These are phyloP conservation scores for Plasmodium vivax DNA, from an alignment of 169 alveolate genomes.

Conservation along the genomic window DNA sequence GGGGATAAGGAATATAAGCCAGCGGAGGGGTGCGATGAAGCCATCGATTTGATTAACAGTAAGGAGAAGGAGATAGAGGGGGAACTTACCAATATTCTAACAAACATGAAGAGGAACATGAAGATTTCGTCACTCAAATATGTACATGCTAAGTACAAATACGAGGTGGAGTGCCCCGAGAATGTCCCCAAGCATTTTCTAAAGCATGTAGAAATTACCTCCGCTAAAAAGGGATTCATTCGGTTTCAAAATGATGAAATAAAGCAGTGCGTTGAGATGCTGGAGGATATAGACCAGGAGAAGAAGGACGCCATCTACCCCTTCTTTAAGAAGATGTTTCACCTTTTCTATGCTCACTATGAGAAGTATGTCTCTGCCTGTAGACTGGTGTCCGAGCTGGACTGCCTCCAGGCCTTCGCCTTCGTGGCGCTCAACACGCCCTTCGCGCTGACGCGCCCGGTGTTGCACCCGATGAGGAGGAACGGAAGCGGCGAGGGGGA, in stretches of 20 bases:
- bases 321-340: slow-evolving; percentile 85
- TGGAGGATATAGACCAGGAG: slow-evolving; percentile 91
- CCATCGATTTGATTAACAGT: slow-evolving; percentile 51
- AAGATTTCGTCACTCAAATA: slow-evolving; percentile 72
- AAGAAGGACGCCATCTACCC: slow-evolving; percentile 88
- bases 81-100: slow-evolving; percentile 65
- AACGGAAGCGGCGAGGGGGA: neutral
- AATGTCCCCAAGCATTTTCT: slow-evolving; percentile 80
- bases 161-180: slow-evolving; percentile 92
- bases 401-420: slow-evolving; percentile 93
- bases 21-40: slow-evolving; percentile 77
- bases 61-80: slow-evolving; percentile 46
- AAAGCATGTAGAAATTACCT: slow-evolving; percentile 91
- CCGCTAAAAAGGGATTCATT: slow-evolving; percentile 92
- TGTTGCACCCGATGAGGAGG: slow-evolving; percentile 22
- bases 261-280: slow-evolving; percentile 80
- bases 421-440: slow-evolving; percentile 62
- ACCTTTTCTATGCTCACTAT: slow-evolving; percentile 84
- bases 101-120: slow-evolving; percentile 26
- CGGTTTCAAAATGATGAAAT: slow-evolving; percentile 85
- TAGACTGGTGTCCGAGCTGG: slow-evolving; percentile 90
- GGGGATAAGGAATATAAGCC: slow-evolving; percentile 81
- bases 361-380: slow-evolving; percentile 65
- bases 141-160: slow-evolving; percentile 90
- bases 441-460: slow-evolving; percentile 31